Percentiles rank a stretch among this genome's conserved stretches.
Evolutionary conservation across 371 early-diverging fungal species (phyloP).

Genomic region (Rhizopus delemar): DNA sequence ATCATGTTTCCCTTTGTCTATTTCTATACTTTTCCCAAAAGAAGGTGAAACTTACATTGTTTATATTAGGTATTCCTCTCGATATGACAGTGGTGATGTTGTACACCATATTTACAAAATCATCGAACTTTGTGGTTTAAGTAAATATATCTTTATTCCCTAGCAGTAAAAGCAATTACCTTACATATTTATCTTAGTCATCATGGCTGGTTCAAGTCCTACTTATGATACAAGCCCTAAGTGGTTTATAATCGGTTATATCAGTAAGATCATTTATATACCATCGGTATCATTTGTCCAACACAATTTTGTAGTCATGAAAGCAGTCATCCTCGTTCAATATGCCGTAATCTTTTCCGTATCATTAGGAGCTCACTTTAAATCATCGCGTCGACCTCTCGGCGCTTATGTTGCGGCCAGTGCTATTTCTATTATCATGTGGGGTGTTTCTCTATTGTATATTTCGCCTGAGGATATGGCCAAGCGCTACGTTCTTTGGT

Average conservation of each 20-base stretch:
- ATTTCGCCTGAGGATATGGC: conserved; percentile 15
- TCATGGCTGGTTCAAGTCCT: conserved; percentile 48
- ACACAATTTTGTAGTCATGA: conserved; percentile 33
- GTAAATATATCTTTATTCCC: conserved; percentile 11
- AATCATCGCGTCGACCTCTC: conserved; percentile 32
- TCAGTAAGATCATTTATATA: conserved; percentile 36
- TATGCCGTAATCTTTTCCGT: conserved; percentile 37
- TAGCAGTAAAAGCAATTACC: background rate
- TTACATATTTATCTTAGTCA: conserved; percentile 19
- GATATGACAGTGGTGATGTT: conserved; percentile 51
- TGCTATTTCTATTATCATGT: conserved; percentile 46
- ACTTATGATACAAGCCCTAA: conserved; percentile 27
- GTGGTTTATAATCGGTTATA: conserved; percentile 51
- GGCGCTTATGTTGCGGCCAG: conserved; percentile 42
- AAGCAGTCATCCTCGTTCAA: conserved; percentile 40
- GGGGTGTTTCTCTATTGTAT: conserved; percentile 47
- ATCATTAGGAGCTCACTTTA: conserved; percentile 18
- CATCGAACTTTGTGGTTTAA: conserved; percentile 46
- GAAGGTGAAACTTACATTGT: background rate
- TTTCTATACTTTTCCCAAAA: too few species aligned
- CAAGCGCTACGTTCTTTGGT: conserved; percentile 54
- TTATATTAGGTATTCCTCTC: conserved; percentile 33
- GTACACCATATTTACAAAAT: conserved; percentile 51
- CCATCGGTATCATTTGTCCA: background rate
- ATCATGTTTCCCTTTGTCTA: too few species aligned